A percentile compares a stretch with the other conserved stretches of the same genome.
phyloP scores from a whole-genome alignment of 1,284 basidiomycete species.

The Papiliotrema fonsecae region DNA sequence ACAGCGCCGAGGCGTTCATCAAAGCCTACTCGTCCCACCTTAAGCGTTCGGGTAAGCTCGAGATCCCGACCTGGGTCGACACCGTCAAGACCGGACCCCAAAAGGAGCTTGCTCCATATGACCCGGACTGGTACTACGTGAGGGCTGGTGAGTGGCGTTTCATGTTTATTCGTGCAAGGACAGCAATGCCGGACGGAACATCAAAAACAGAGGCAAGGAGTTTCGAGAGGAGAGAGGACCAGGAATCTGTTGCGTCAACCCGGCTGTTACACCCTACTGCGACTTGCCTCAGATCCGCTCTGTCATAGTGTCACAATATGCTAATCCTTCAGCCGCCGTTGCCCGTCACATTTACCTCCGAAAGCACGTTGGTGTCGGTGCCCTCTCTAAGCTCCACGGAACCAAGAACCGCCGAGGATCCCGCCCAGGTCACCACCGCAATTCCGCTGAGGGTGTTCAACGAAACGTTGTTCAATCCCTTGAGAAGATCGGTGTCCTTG shows the following conservation, averaged over 20 bases:
- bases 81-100: conserved; percentile 96
- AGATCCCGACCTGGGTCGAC: conserved; percentile 99
- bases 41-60: conserved; percentile 66
- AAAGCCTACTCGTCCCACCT: conserved; percentile 78
- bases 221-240: no score
- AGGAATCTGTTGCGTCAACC: no score
- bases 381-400: conserved; percentile 94
- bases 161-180: not conserved
- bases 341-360: conserved; percentile 99
- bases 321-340: conserved; percentile 66
- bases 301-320: not conserved
- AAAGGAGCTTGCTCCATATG: conserved; percentile 99
- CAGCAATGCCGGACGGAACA: no score
- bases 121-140: conserved; percentile 99
- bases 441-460: conserved; percentile 81
- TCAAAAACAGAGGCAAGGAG: no score
- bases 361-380: conserved; percentile 96
- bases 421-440: conserved; percentile 89
- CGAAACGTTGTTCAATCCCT: conserved; percentile 91
- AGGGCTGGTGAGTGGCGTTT: conserved; percentile 70
- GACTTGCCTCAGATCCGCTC: no score
- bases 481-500: conserved; percentile 98
- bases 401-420: conserved; percentile 91
- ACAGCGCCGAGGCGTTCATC: conserved; percentile 62
- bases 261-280: no score